Conservation (phyloP, 129 eudicot species). For the Flaveria ramosissima region DNA sequence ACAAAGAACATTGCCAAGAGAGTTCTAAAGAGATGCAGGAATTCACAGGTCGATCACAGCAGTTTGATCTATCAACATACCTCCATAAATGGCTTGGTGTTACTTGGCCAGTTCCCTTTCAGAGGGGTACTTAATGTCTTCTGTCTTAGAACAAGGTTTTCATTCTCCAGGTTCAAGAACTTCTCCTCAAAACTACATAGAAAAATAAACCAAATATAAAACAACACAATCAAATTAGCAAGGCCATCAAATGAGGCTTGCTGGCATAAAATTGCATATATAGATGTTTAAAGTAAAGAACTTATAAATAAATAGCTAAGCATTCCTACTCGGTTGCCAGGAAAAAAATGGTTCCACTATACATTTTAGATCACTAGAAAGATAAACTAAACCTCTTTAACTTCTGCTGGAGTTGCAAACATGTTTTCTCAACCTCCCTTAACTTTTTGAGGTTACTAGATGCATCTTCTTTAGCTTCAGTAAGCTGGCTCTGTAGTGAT, state of each 20-base stretch:
- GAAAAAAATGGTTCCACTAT: not conserved
- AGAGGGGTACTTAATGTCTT: slow-evolving; percentile 70
- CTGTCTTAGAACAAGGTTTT: slow-evolving; percentile 85
- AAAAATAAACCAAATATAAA: slow-evolving; percentile 9
- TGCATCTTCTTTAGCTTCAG: slow-evolving; percentile 65
- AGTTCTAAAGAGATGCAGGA: not conserved
- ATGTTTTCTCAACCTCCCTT: slow-evolving; percentile 68
- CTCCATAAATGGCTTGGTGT: slow-evolving; percentile 65
- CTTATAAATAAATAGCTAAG: not conserved
- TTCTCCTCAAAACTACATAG: slow-evolving; percentile 78
- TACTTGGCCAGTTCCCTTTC: slow-evolving; percentile 62
- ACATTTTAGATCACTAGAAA: slow-evolving; percentile 2
- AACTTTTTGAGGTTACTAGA: slow-evolving; percentile 55
- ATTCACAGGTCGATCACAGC: slow-evolving; percentile 6
- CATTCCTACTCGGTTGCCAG: not conserved
- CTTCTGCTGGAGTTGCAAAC: slow-evolving; percentile 69
- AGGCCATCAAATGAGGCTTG: slow-evolving; percentile 21
- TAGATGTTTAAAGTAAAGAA: not conserved
- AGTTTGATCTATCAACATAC: slow-evolving; percentile 45
- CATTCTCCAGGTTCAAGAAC: slow-evolving; percentile 67
- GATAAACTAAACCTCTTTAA: slow-evolving; percentile 52
- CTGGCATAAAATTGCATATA: not conserved
- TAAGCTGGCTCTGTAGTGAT: slow-evolving; percentile 62
- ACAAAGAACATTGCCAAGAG: not conserved
- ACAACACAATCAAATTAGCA: slow-evolving; percentile 6